A percentile compares a stretch with the other conserved stretches of the same genome.
Conservation (phyloP, 177 flowering plant genomes). For the Telopea speciosissima region DNA sequence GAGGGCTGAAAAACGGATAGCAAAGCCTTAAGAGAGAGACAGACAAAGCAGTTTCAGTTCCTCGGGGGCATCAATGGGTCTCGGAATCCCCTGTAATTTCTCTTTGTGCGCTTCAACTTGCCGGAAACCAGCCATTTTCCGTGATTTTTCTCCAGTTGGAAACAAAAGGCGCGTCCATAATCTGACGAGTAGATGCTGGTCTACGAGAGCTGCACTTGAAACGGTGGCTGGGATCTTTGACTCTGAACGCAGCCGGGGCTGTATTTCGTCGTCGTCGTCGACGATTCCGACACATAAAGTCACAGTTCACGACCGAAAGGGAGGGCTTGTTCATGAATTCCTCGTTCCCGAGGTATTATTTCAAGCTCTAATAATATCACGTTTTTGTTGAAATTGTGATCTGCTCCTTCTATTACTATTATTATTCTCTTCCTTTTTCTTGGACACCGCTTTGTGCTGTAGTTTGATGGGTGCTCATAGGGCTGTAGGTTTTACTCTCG, state of each 20-base stretch:
- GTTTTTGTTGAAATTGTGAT: neutral
- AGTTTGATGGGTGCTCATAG: neutral
- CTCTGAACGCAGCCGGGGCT: neutral
- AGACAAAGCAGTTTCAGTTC: no score
- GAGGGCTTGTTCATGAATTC: constrained; percentile 75
- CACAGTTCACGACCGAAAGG: constrained; percentile 75
- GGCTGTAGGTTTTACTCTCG: neutral
- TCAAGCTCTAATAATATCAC: neutral
- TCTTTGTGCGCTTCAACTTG: constrained; percentile 3
- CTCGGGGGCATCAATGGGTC: constrained; percentile 9
- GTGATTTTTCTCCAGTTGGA: neutral
- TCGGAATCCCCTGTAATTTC: constrained; percentile 10
- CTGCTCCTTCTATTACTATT: neutral
- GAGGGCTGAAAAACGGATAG: no score
- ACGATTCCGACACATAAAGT: constrained; percentile 59
- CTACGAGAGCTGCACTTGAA: constrained; percentile 37
- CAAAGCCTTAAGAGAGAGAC: no score
- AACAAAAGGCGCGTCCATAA: neutral
- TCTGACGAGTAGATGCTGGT: constrained; percentile 8
- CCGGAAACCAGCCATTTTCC: neutral
- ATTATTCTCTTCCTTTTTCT: neutral
- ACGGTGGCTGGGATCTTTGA: constrained; percentile 20
- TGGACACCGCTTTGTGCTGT: neutral
- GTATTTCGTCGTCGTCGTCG: constrained; percentile 9
- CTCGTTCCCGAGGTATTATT: constrained; percentile 77